Evolutionary conservation across 2,329 filamentous ascomycete species (phyloP), one percentile per base, ranked within the genome.

Genomic region (Clonostachys rhizophaga): DNA sequence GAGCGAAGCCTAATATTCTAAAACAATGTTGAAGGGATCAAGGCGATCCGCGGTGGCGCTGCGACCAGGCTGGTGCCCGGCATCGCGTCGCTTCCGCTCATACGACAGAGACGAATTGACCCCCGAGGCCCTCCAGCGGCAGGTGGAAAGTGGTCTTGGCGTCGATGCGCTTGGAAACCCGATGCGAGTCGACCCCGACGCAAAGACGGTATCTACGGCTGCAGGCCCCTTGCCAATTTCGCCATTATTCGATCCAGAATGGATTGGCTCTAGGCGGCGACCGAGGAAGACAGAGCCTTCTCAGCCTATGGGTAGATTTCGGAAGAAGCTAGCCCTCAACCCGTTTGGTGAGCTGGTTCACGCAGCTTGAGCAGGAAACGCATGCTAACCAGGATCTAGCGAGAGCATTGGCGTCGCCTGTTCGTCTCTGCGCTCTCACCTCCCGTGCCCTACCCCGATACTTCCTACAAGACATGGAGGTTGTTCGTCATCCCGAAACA

Each of bases 391-490:
- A 34, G 24, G 47, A 30, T 30, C 24, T 30, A 87, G 85, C 86
- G 4, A 74, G 74, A 41, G 78, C 82, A 7, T 74, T 91, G 18
- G 78, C 78, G 33, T 77, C 78, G 0, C 79, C 82, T 0, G 48
- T 84, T 18, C 81, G 87, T 46, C 55, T 61, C 48, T 88, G 84
- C 55, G 56, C 63, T 18, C 58, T 76, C 34, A 81, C 82, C 2
- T 50, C 56, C 0, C 58, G 61, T 0, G 57, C 58, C 2, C 62
- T 89, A 7, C 87, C 87, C 2, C 64, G 62, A 13, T 81, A 76
- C 55, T 86, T 89, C 58, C 66, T 89, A 5, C 78, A 86, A 47
- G 70, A 78, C 34, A 83, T 89, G 50, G 72, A 75, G 30, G 56
- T 82, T 3, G 66, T 82, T 12, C 58, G 66, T 1, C 75, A 86